Base-by-base conservation (phyloP, 371 early-diverging fungal genomes). In the Thermomucor indicae-seudaticae region DNA sequence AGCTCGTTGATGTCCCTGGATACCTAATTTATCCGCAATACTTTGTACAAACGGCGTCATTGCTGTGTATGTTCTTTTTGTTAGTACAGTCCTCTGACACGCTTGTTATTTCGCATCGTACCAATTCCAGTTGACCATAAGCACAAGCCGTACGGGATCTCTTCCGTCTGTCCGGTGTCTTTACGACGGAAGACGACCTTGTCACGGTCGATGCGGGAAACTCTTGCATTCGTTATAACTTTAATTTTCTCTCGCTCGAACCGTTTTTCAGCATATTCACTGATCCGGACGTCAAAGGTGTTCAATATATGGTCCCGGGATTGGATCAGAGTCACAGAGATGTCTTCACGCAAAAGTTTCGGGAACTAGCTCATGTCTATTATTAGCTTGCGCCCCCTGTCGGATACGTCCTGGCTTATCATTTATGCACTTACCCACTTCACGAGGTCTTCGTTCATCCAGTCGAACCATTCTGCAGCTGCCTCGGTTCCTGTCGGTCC, bases 51-150 rank as follows among this genome's bases (percentile, higher is more conserved):
- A 80, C n/a, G 85, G 78, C 10, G 78, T 72, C 67, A 86, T 86
- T n/a, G 79, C 75, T 78, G 19, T 10, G 17, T 22, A n/a, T 2
- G 25, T 12, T 1, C n/a, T n/a, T 34, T 4, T 47, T 17, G 4
- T 17, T 47, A n/a, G n/a, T n/a, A n/a, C 3, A 47, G 11, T 35
- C n/a, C 41, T 34, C 34, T 34, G 6, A 2, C 2, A 11, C 5
- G 2, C n/a, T 38, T 1, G 29, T 39, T 30, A 5, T 27, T 17
- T 12, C 39, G 40, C 57, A n/a, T 73, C n/a, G n/a, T n/a, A 52
- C 80, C 81, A 29, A 92, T 75, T 19, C 95, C 95, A 1, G 95
- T 92, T 4, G 90, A 80, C 95, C 95, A 94, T 31, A 94, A 67
- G 50, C 88, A 80, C 31, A 92, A 61, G 2, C 92, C 91, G 55